Evolutionary conservation across 768 basidiomycete species (phyloP), one percentile per base, ranked within the genome.

Genomic region (Trametes cinnabarina): DNA sequence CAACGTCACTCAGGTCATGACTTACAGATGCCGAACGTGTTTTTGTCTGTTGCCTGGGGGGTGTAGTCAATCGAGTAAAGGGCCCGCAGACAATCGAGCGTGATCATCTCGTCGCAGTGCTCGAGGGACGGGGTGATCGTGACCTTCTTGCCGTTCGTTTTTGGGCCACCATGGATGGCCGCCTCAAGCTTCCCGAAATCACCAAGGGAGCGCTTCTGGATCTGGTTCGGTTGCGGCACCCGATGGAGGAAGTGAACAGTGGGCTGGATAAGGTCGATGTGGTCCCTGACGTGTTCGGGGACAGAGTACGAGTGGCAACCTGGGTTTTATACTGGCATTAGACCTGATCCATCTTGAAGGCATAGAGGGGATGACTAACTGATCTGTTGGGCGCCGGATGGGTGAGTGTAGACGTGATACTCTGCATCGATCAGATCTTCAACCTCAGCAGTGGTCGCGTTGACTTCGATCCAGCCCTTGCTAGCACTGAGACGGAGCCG

Each of bases 231-330:
- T 25, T 5, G 34, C 10, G 58, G 58, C 2, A 57, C 19, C 15
- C 62, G 42, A 42, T 59, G 62, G 44, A 75, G 72, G 65, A 90
- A 90, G 71, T 83, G 81, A 1, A 86, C 88, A 1, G 88, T 89
- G 0, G 88, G 88, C 59, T 88, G 85, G 40, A 90, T 75, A 30
- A 89, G 69, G 28, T 88, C 86, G 51, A 89, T 68, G 64, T 88
- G 86, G 5, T 75, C 70, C 56, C 82, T 76, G 47, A 89, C 68
- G 56, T 77, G 59, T 48, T 76, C 74, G 0, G 88, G 88, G 20
- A 90, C 78, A 60, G 82, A 84, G 72, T 88, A 90, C 56, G 80
- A 58, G 79, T 82, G 19, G 84, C 85, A 57, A 83, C 79, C 75
- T 63, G 26, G 3, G 20, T 15, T 9, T 4, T n/a, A 3, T n/a